Base-by-base conservation (phyloP, 2,329 filamentous ascomycete species). In the Curvularia sp. region DNA sequence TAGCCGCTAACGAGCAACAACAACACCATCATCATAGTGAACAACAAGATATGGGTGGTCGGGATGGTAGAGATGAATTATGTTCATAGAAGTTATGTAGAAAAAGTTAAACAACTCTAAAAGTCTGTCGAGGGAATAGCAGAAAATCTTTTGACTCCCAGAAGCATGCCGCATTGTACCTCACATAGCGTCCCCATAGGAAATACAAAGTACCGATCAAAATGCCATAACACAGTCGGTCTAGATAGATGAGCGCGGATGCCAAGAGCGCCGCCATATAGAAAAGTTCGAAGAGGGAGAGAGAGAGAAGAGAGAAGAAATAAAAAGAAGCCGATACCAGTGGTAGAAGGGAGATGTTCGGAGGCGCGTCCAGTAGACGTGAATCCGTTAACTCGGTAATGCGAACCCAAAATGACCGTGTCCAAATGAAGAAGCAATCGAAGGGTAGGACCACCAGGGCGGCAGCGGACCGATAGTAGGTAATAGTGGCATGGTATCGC, bases 401-500 rank as follows among this genome's bases (percentile, higher is more conserved):
- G 63, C 58, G 57, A 68, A 61, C 57, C 69, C 65, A 67, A 68
- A 66, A 46, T 50, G 57, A 68, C 61, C 63, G 61, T 64, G 61
- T 65, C 63, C 64, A 70, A 69, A 60, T 49, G 53, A 64, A 67
- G 61, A 54, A 42, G 42, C 39, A 49, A 56, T 55, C 41, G 47
- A 43, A 42, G 27, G 47, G 60, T 54, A 61, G 48, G 54, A 65
- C 63, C 47, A 21, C 38, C 30, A 7, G 48, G 59, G 55, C 66
- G 60, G 49, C 60, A 38, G 57, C 63, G 65, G 67, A 72, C 65
- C 66, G 68, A 66, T 63, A 71, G 71, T 71, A 74, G 61, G 69
- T 73, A 69, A 69, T 71, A 72, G 70, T 68, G 69, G 71, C 8
- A 36, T 36, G 39, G 39, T 73, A 74, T 72, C 71, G 68, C 66